phyloP scores from a whole-genome alignment of 805 yeast species.

The Candida vaughaniae region DNA sequence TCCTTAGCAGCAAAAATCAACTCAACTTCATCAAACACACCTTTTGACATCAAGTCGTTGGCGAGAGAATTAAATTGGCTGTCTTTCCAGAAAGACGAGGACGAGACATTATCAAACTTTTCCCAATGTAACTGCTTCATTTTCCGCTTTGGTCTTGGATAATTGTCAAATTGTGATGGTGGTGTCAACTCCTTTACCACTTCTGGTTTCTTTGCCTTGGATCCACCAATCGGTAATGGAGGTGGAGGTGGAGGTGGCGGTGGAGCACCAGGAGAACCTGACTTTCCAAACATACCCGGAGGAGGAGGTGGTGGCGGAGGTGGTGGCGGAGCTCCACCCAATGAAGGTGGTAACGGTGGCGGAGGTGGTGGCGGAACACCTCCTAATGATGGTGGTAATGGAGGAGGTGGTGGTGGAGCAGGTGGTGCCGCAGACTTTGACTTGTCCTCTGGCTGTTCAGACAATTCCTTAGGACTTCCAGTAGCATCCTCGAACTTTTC shows the following conservation, averaged over 20 bases:
- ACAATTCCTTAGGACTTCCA: conserved; percentile 6
- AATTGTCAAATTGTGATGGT: conserved; percentile 37
- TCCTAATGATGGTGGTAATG: conserved; percentile 14
- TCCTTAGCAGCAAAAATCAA: conserved; percentile 58
- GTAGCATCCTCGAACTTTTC: conserved; percentile 15
- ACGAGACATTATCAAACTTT: conserved; percentile 51
- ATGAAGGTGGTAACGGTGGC: conserved; percentile 15
- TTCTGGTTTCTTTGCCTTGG: conserved; percentile 14
- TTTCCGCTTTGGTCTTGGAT: conserved; percentile 58
- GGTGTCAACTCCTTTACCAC: conserved; percentile 7
- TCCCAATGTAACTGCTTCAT: conserved; percentile 86
- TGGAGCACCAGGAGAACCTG: conserved; percentile 22
- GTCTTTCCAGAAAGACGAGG: conserved; percentile 63
- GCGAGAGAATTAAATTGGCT: conserved; percentile 44
- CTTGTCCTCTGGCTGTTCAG: not conserved
- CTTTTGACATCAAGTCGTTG: conserved; percentile 51
- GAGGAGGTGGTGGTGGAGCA: conserved; percentile 20
- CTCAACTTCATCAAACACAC: conserved; percentile 67
- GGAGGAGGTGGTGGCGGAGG: conserved; percentile 20
- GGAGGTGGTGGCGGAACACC: conserved; percentile 19
- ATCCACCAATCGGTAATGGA: conserved; percentile 22
- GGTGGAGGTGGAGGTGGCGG: conserved; percentile 29
- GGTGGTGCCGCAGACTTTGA: conserved; percentile 22
- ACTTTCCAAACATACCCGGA: conserved; percentile 4
- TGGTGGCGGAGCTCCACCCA: conserved; percentile 16